These are phyloP conservation scores for Biancaea sappan DNA, from an alignment of 306 rosid genomes.

Conservation along the genomic window DNA sequence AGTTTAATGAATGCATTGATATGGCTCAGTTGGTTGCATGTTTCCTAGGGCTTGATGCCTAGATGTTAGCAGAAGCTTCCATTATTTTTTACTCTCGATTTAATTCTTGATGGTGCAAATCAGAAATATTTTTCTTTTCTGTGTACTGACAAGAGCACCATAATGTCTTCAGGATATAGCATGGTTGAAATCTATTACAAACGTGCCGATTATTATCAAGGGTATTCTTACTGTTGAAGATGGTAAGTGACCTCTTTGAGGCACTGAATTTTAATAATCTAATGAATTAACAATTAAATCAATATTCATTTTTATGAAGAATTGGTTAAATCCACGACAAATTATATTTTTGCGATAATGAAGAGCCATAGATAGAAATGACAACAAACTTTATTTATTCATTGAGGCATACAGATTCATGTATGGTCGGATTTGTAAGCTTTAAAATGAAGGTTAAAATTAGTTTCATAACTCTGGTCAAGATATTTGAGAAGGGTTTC, in stretches of 20 bases:
- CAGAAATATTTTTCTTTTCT: background rate
- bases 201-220: conserved; percentile 39
- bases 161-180: conserved; percentile 36
- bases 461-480: background rate
- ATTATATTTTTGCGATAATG: background rate
- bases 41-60: background rate
- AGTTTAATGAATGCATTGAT: background rate
- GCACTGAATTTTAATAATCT: too few relatives aligned
- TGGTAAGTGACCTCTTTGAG: conserved; percentile 25
- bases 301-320: background rate
- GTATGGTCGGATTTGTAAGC: background rate
- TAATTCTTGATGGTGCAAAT: background rate
- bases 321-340: background rate
- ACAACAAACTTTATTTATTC: background rate
- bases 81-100: background rate
- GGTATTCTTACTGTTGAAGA: conserved; percentile 42
- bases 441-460: background rate
- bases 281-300: too few relatives aligned
- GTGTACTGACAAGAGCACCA: background rate
- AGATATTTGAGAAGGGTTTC: background rate
- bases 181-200: conserved; percentile 44
- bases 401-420: background rate
- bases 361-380: background rate
- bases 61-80: background rate
- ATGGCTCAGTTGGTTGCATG: background rate